These are phyloP conservation scores for Daldinia concentrica DNA, from an alignment of 495 filamentous ascomycete species.

Conservation along the genomic window DNA sequence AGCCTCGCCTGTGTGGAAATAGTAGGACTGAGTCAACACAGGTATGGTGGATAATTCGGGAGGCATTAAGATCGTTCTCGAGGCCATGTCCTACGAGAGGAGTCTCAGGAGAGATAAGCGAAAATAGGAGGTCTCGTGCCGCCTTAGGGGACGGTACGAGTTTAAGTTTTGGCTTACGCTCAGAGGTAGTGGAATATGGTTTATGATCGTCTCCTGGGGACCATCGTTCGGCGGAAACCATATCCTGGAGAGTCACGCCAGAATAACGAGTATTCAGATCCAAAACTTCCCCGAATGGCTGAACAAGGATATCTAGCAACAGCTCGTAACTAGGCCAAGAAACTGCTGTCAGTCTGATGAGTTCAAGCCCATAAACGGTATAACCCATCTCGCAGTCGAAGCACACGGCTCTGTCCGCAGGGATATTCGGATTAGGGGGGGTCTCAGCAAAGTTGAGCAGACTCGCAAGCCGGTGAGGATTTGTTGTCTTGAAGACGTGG, in stretches of 20 bases:
- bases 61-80: slow-evolving; percentile 90
- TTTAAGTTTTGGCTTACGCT: slow-evolving; percentile 52
- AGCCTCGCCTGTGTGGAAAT: slow-evolving; percentile 76
- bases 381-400: slow-evolving; percentile 99
- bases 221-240: slow-evolving; percentile 72
- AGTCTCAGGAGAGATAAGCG: slow-evolving; percentile 73
- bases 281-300: slow-evolving; percentile 81
- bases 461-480: slow-evolving; percentile 76
- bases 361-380: slow-evolving; percentile 83
- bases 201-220: slow-evolving; percentile 40
- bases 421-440: slow-evolving; percentile 63
- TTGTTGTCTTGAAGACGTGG: slow-evolving; percentile 89
- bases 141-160: slow-evolving; percentile 74
- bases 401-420: slow-evolving; percentile 64
- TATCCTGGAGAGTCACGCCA: slow-evolving; percentile 79
- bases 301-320: slow-evolving; percentile 85
- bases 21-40: slow-evolving; percentile 88
- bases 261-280: slow-evolving; percentile 93
- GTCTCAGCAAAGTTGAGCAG: slow-evolving; percentile 83
- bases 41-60: slow-evolving; percentile 82
- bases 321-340: slow-evolving; percentile 82
- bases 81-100: slow-evolving; percentile 92
- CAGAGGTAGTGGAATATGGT: slow-evolving; percentile 15
- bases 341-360: slow-evolving; percentile 86
- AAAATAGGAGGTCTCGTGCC: slow-evolving; percentile 78